Evolutionary conservation across 2,329 filamentous ascomycete species (phyloP).

Genomic region (Spiromastix sp.): DNA sequence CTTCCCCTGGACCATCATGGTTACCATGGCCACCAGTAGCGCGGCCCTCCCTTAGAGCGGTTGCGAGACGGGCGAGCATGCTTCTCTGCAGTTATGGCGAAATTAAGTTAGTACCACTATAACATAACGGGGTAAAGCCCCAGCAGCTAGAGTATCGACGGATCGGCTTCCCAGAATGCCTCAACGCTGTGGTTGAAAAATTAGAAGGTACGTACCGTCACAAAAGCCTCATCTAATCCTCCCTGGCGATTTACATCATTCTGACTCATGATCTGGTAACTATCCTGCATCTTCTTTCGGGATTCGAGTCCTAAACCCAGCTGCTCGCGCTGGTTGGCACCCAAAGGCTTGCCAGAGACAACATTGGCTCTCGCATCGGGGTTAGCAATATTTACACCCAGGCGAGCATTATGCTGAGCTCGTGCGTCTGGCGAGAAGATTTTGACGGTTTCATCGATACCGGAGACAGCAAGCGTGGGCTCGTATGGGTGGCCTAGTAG

Average conservation of each 20-base stretch:
- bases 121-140: background rate
- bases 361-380: conserved; percentile 30
- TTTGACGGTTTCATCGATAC: conserved; percentile 59
- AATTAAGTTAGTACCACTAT: conserved; percentile 10
- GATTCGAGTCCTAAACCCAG: conserved; percentile 40
- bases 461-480: conserved; percentile 54
- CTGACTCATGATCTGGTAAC: conserved; percentile 50
- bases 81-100: conserved; percentile 27
- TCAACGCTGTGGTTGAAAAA: conserved; percentile 11
- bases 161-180: conserved; percentile 13
- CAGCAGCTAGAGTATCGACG: conserved; percentile 4
- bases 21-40: conserved; percentile 12
- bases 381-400: conserved; percentile 48
- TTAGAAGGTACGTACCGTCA: conserved; percentile 38
- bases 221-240: conserved; percentile 46
- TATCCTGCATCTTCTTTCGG: conserved; percentile 48
- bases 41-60: conserved; percentile 30
- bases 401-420: conserved; percentile 46
- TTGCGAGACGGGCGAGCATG: conserved; percentile 37
- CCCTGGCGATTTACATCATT: conserved; percentile 52
- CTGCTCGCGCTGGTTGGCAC: conserved; percentile 14
- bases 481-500: conserved; percentile 53
- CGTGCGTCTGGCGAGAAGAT: conserved; percentile 54
- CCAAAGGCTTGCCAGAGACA: conserved; percentile 17
- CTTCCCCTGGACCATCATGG: conserved; percentile 18